Conservation (phyloP, 106 monocot species). For the Ottelia alismoides region DNA sequence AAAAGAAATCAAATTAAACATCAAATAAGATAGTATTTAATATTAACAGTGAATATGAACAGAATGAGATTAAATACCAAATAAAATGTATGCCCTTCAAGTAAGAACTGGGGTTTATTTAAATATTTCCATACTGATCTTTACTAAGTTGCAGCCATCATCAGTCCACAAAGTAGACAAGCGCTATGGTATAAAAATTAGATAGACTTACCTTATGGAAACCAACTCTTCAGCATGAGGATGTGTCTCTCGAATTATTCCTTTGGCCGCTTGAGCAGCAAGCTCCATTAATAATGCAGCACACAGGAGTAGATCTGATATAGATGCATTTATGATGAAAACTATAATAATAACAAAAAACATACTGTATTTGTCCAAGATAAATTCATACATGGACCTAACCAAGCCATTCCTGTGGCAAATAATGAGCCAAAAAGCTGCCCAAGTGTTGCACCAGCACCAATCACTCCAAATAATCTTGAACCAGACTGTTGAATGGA, state of each 20-base stretch:
- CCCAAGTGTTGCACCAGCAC: constrained; percentile 96
- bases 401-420: constrained; percentile 91
- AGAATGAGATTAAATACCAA: too few species aligned
- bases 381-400: constrained; percentile 97
- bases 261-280: constrained; percentile 86
- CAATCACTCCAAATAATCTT: constrained; percentile 97
- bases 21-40: too few species aligned
- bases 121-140: too few species aligned
- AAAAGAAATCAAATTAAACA: too few species aligned
- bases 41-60: too few species aligned
- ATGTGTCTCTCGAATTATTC: constrained; percentile 43
- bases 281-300: constrained; percentile 93
- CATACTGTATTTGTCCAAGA: background rate
- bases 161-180: too few species aligned
- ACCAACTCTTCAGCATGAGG: constrained; percentile 38
- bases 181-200: too few species aligned
- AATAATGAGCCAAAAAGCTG: constrained; percentile 93
- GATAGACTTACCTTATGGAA: constrained; percentile 30
- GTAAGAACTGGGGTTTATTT: too few species aligned
- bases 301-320: constrained; percentile 69
- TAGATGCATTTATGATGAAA: background rate
- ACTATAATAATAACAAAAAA: too few species aligned
- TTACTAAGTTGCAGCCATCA: too few species aligned
- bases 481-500: constrained; percentile 85
- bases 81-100: too few species aligned